Percentiles rank a stretch among this genome's conserved stretches.
These are phyloP conservation scores for Boletus rufocinnamomeus DNA, from an alignment of 768 basidiomycete species.

Conservation along the genomic window DNA sequence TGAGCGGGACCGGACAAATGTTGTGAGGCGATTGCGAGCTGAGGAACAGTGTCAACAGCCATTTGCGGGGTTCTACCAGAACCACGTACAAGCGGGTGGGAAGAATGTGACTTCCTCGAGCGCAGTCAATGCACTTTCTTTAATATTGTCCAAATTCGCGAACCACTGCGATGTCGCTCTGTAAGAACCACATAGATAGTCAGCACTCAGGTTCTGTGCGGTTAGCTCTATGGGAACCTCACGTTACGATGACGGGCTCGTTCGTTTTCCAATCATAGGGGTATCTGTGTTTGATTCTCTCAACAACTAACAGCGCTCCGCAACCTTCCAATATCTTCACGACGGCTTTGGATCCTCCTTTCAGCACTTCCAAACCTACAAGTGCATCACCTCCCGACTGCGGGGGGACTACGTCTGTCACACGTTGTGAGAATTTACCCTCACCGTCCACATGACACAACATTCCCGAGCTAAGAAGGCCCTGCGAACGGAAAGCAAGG, in stretches of 20 bases:
- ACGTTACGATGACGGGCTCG: conserved; percentile 90
- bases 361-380: conserved; percentile 70
- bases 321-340: conserved; percentile 59
- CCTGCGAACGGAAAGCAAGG: conserved; percentile 61
- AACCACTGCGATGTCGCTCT: conserved; percentile 99
- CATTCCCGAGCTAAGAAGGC: conserved; percentile 52
- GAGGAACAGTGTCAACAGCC: conserved; percentile 1
- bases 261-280: conserved; percentile 98
- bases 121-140: conserved; percentile 68
- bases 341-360: conserved; percentile 67
- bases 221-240: conserved; percentile 26
- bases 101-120: conserved; percentile 73
- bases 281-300: conserved; percentile 82
- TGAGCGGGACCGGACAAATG: conserved; percentile 83
- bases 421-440: conserved; percentile 66
- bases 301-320: conserved; percentile 59
- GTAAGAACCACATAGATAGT: neutral
- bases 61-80: neutral
- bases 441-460: conserved; percentile 81
- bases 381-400: conserved; percentile 48
- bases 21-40: conserved; percentile 88
- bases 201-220: neutral
- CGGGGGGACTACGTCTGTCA: conserved; percentile 51
- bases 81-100: conserved; percentile 67
- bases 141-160: conserved; percentile 85